phyloP scores from a whole-genome alignment of 305 asterid species.

The Coffea humblotiana region DNA sequence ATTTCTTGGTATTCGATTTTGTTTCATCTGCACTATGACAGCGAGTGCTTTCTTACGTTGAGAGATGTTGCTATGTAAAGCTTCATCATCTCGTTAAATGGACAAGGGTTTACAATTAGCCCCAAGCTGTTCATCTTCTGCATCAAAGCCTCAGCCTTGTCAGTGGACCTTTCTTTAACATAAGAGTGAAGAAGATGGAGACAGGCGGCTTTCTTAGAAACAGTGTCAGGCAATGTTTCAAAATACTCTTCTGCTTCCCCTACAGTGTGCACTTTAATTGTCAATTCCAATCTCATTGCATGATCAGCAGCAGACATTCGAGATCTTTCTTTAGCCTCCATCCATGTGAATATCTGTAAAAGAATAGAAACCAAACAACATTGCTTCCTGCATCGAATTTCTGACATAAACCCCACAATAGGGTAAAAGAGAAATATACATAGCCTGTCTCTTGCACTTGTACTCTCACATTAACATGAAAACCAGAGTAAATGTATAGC shows the following conservation, averaged over 20 bases:
- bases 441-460: too few species aligned
- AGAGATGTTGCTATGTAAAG: conserved; percentile 38
- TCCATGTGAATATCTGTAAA: conserved; percentile 33
- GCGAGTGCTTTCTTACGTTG: conserved; percentile 29
- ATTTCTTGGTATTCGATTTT: conserved; percentile 31
- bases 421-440: too few species aligned
- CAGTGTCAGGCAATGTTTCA: conserved; percentile 22
- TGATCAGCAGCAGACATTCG: conserved; percentile 25
- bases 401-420: too few species aligned
- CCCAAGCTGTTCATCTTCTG: conserved; percentile 32
- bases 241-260: conserved; percentile 34
- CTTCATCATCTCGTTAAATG: conserved; percentile 43
- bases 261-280: conserved; percentile 20
- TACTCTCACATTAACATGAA: too few species aligned
- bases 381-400: too few species aligned
- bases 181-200: conserved; percentile 36
- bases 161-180: conserved; percentile 33
- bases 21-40: conserved; percentile 38
- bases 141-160: conserved; percentile 40
- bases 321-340: conserved; percentile 26
- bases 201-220: conserved; percentile 33
- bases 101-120: conserved; percentile 33
- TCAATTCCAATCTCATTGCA: conserved; percentile 31
- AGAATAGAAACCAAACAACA: background rate
- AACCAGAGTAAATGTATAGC: too few species aligned